Evolutionary conservation across 768 basidiomycete species (phyloP), one percentile per base, ranked within the genome.

Genomic region (Tricholomella constricta): DNA sequence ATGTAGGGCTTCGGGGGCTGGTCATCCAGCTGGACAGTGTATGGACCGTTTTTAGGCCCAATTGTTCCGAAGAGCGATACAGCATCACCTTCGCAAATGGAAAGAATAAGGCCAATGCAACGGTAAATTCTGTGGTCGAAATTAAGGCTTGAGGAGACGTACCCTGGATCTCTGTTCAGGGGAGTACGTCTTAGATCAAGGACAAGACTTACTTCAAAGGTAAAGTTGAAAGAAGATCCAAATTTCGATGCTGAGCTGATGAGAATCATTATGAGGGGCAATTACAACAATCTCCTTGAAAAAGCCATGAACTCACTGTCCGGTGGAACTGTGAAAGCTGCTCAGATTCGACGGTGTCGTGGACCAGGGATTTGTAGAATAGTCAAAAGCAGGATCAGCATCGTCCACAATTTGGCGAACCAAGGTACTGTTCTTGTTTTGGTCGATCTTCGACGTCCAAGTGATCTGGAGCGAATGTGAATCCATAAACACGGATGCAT

Each of bases 21-120:
- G 15, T 54, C 57, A 52, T 72, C 69, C 3, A 72, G n/a, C 20
- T 60, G 56, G 10, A 48, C 47, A 6, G 51, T 40, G 48, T 49
- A 57, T 12, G 35, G n/a, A 12, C 47, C 51, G 20, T 57, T 44
- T n/a, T 45, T 15, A 3, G 56, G 51, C 6, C 56, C 51, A 2
- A 57, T 41, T 10, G 55, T 48, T 23, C 55, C 56, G 17, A 26
- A 57, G 17, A 57, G n/a, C 8, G 46, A 47, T 9, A 57, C 43
- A 6, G 51, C 56, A 25, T 48, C 42, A 8, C 51, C 56, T 57
- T 44, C 6, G 22, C 4, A 34, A 5, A 25, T 3, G 40, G 34
- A 29, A 19, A n/a, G n/a, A 15, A 40, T 6, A n/a, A 34, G 5
- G 6, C 11, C 10, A 47, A 6, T 48, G 22, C 36, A 38, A 25